Evolutionary conservation across 2,329 filamentous ascomycete genomes (phyloP).

Genomic region (Fusarium coffeatum): DNA sequence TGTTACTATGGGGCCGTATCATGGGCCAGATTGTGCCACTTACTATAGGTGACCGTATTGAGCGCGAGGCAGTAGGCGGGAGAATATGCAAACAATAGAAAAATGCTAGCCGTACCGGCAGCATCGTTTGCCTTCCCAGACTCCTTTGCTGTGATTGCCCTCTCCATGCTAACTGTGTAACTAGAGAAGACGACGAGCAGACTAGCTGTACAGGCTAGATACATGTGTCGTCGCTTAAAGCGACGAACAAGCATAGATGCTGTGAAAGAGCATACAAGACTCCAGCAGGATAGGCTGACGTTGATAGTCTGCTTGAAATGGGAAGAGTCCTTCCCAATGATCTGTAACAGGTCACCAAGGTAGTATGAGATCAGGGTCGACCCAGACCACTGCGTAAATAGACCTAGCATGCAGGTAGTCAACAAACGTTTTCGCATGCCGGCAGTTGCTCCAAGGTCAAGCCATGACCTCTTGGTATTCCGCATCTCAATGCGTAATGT

Average conservation of each 20-base stretch:
- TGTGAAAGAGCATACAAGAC: not conserved
- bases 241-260: not conserved
- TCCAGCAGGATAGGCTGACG: not conserved
- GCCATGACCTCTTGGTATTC: not conserved
- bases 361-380: conserved; percentile 49
- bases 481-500: conserved; percentile 25
- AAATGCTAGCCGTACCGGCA: not conserved
- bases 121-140: not conserved
- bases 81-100: not conserved
- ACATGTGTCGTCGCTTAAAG: not conserved
- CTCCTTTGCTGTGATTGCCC: not conserved
- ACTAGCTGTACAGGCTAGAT: not conserved
- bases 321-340: conserved; percentile 14
- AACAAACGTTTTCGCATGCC: conserved; percentile 48
- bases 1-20: fast-evolving
- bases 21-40: fast-evolving
- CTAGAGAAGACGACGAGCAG: not conserved
- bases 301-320: not conserved
- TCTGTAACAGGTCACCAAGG: conserved; percentile 43
- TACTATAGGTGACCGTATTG: not conserved
- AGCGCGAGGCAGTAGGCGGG: not conserved
- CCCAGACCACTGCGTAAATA: conserved; percentile 55
- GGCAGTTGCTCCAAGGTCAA: conserved; percentile 29
- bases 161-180: not conserved
- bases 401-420: conserved; percentile 54